A percentile compares a stretch with the other conserved stretches of the same genome.
These are phyloP conservation scores for Podaxis sp. DNA, from an alignment of 768 basidiomycete genomes.

Conservation along the genomic window DNA sequence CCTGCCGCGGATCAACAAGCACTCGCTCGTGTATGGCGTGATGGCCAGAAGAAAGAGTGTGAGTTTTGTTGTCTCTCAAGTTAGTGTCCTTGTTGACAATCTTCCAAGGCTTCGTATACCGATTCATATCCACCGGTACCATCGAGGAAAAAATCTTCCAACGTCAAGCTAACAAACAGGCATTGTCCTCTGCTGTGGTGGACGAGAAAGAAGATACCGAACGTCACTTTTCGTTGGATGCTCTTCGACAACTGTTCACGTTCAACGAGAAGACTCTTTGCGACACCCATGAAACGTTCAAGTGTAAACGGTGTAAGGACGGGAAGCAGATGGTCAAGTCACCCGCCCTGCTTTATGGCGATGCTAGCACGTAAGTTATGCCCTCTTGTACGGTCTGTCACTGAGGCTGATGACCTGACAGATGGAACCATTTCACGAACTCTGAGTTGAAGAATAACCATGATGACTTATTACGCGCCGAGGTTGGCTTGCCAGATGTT, in stretches of 20 bases:
- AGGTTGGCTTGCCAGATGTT: slow-evolving; percentile 78
- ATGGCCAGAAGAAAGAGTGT: slow-evolving; percentile 99
- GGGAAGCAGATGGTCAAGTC: slow-evolving; percentile 83
- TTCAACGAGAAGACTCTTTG: slow-evolving; percentile 86
- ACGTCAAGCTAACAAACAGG: slow-evolving; percentile 93
- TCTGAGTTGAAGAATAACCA: slow-evolving; percentile 86
- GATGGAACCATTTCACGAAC: slow-evolving; percentile 98
- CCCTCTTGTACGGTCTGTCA: neutral
- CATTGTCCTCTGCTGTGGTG: slow-evolving; percentile 95
- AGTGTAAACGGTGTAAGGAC: slow-evolving; percentile 88
- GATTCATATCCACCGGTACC: slow-evolving; percentile 95
- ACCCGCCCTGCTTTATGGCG: slow-evolving; percentile 88
- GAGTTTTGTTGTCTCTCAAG: slow-evolving; percentile 24
- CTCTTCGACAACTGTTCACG: slow-evolving; percentile 85
- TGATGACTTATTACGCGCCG: slow-evolving; percentile 91
- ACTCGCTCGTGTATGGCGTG: slow-evolving; percentile 97
- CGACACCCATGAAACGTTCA: slow-evolving; percentile 98
- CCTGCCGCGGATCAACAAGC: slow-evolving; percentile 99
- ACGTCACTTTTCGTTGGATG: slow-evolving; percentile 90
- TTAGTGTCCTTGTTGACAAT: neutral
- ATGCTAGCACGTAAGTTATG: slow-evolving; percentile 88
- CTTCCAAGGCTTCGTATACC: slow-evolving; percentile 87
- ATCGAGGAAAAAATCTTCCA: slow-evolving; percentile 99
- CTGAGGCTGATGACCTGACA: slow-evolving; percentile 26
- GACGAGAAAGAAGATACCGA: slow-evolving; percentile 96